phyloP scores from a whole-genome alignment of 2,329 filamentous ascomycete species.

The Aureobasidium zeae region DNA sequence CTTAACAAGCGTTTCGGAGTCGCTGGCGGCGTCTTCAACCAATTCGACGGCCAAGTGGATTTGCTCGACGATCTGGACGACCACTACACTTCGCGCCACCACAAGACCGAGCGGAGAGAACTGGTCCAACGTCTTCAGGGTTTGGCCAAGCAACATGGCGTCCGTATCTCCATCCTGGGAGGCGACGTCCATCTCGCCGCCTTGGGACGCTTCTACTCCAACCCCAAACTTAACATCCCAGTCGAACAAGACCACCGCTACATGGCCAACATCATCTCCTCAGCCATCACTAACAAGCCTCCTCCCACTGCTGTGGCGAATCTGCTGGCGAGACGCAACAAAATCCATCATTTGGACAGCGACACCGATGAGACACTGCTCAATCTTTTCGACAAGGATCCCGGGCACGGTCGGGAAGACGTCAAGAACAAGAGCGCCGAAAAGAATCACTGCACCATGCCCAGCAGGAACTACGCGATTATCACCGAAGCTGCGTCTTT shows the following conservation, averaged over 20 bases:
- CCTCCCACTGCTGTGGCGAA: constrained; percentile 58
- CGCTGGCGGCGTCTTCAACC: constrained; percentile 78
- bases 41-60: constrained; percentile 72
- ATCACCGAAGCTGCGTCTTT: constrained; percentile 40
- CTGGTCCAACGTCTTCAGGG: constrained; percentile 58
- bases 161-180: constrained; percentile 53
- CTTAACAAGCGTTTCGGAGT: constrained; percentile 84
- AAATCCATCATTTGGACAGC: constrained; percentile 54
- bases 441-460: constrained; percentile 80
- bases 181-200: constrained; percentile 58
- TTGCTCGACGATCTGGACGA: constrained; percentile 57
- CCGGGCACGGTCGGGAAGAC: constrained; percentile 35
- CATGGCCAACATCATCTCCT: constrained; percentile 56
- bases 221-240: constrained; percentile 47
- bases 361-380: constrained; percentile 57
- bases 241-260: constrained; percentile 52
- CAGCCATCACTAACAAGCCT: constrained; percentile 59
- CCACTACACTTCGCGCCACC: constrained; percentile 79
- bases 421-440: constrained; percentile 53
- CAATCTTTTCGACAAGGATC: constrained; percentile 53
- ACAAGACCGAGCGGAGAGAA: constrained; percentile 76
- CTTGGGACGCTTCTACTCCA: constrained; percentile 55
- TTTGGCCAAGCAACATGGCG: constrained; percentile 45
- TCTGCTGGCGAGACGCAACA: constrained; percentile 52
- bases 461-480: constrained; percentile 55